Evolutionary conservation across 2,329 filamentous ascomycete genomes (phyloP).

Genomic region (Cladophialophora chaetospira): DNA sequence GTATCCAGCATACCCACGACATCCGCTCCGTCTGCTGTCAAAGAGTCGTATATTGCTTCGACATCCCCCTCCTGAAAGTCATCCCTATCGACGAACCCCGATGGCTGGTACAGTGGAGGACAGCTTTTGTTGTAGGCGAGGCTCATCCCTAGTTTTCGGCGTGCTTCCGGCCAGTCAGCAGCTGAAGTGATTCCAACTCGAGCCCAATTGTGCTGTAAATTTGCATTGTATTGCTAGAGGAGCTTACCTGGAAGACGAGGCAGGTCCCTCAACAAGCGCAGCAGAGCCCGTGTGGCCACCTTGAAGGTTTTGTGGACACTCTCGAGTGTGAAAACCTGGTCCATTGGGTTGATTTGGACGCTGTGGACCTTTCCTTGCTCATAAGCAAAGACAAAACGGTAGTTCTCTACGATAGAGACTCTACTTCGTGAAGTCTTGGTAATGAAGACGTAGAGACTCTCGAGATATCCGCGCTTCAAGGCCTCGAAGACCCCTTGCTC

Average conservation of each 20-base stretch:
- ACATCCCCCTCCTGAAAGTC: slow-evolving; percentile 11
- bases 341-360: slow-evolving; percentile 36
- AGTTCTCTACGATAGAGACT: slow-evolving; percentile 50
- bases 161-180: slow-evolving; percentile 15
- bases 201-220: no score
- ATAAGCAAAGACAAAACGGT: slow-evolving; percentile 54
- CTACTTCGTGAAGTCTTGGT: slow-evolving; percentile 42
- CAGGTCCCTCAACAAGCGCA: slow-evolving; percentile 41
- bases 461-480: slow-evolving; percentile 45
- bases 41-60: slow-evolving; percentile 13
- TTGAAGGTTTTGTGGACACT: slow-evolving; percentile 47
- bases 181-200: background rate
- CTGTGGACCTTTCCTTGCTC: slow-evolving; percentile 37
- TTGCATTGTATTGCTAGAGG: no score
- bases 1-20: slow-evolving; percentile 20
- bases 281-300: slow-evolving; percentile 46
- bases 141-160: slow-evolving; percentile 46
- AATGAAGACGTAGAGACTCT: slow-evolving; percentile 51
- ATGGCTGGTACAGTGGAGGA: slow-evolving; percentile 43
- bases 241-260: slow-evolving; percentile 45
- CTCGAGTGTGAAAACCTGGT: slow-evolving; percentile 37
- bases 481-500: slow-evolving; percentile 53
- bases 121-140: slow-evolving; percentile 49
- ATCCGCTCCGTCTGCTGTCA: slow-evolving; percentile 13
- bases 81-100: slow-evolving; percentile 24